A percentile compares a stretch with the other conserved stretches of the same genome.
Evolutionary conservation across 164 flowering plant species (phyloP).

Genomic region (Malania oleifera): DNA sequence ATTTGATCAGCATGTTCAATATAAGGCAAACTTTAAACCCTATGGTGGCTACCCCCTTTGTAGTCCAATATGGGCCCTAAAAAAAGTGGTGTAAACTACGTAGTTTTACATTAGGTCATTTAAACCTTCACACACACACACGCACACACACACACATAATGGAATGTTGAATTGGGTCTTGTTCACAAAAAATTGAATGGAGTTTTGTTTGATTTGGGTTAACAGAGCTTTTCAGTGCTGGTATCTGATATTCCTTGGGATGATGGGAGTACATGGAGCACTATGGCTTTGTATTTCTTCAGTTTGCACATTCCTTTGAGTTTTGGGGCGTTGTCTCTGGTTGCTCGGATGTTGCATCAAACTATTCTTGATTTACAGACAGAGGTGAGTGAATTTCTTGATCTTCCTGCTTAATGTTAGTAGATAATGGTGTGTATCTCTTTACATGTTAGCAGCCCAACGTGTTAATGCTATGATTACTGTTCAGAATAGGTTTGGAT

Average conservation of each 20-base stretch:
- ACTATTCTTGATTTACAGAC: conserved; percentile 58
- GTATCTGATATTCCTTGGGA: conserved; percentile 59
- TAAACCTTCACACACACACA: too few species aligned
- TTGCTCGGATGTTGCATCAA: conserved; percentile 44
- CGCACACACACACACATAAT: too few species aligned
- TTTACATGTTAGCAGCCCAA: neutral
- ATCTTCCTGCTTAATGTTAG: neutral
- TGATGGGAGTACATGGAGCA: conserved; percentile 55
- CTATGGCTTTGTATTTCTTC: conserved; percentile 60
- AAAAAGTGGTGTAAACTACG: too few species aligned
- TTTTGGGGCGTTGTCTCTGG: conserved; percentile 67
- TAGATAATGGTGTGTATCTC: neutral
- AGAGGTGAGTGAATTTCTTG: conserved; percentile 35
- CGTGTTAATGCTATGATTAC: neutral
- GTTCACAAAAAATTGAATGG: too few species aligned
- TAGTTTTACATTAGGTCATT: too few species aligned
- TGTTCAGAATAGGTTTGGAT: neutral
- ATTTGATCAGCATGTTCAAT: too few species aligned
- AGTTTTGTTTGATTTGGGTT: conserved; percentile 10
- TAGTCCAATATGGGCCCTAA: too few species aligned
- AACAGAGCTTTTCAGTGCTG: conserved; percentile 59
- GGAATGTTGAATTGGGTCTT: too few species aligned
- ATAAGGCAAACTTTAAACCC: too few species aligned
- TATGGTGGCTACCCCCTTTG: too few species aligned
- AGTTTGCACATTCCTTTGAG: conserved; percentile 78